Evolutionary conservation across 345 rosid species (phyloP).

Genomic region (Populus deltoides): DNA sequence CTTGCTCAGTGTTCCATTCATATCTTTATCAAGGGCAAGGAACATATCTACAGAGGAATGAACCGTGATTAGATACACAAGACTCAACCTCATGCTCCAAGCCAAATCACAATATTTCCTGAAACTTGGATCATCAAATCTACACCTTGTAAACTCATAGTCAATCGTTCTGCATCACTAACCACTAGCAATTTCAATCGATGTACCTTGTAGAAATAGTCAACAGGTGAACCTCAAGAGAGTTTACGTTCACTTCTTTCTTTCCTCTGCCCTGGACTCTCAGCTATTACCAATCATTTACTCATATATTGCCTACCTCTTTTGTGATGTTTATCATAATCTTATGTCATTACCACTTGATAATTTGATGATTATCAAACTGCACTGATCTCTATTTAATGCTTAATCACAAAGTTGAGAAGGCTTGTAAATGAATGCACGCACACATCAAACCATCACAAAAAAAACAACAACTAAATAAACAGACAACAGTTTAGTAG

Average conservation of each 20-base stretch:
- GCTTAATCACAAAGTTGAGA: not conserved
- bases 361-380: not conserved
- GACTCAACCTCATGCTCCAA: not conserved
- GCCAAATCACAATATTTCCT: not conserved
- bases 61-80: not conserved
- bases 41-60: slow-evolving; percentile 68
- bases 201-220: not conserved
- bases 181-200: not conserved
- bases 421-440: not conserved
- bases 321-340: not conserved
- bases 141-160: not conserved
- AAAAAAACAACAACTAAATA: not conserved
- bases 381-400: not conserved
- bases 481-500: not conserved
- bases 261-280: not conserved
- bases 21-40: slow-evolving; percentile 94
- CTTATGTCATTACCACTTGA: not conserved
- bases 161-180: not conserved
- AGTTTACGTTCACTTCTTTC: not conserved
- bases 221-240: not conserved
- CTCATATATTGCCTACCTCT: not conserved
- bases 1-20: slow-evolving; percentile 88
- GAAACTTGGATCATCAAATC: not conserved
- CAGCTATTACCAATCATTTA: not conserved
- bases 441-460: not conserved